These are phyloP conservation scores for Helotiales sp. DNA, from an alignment of 2,329 filamentous ascomycete species.

Conservation along the genomic window DNA sequence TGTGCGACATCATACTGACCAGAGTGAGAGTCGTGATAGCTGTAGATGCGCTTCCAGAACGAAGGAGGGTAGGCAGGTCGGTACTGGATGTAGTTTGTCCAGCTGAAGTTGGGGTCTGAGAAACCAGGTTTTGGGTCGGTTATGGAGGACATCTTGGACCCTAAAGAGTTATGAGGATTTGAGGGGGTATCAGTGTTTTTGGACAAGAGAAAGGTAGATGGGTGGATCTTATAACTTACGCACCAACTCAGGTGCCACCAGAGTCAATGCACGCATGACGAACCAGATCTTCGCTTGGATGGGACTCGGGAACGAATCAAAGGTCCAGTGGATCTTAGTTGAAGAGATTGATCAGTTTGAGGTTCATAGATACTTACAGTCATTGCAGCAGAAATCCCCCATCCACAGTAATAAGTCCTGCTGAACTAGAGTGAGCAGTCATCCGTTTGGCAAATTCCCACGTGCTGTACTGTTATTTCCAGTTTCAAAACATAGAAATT, in stretches of 20 bases:
- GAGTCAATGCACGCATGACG: background rate
- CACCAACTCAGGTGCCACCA: background rate
- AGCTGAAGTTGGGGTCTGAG: constrained; percentile 10
- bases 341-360: background rate
- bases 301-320: background rate
- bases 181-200: background rate
- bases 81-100: constrained; percentile 19
- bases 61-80: constrained; percentile 15
- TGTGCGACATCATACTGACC: constrained; percentile 14
- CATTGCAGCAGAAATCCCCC: too few relatives aligned
- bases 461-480: too few relatives aligned
- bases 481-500: too few relatives aligned
- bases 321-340: background rate
- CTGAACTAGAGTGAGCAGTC: too few relatives aligned
- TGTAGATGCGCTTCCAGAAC: constrained; percentile 17
- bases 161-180: background rate
- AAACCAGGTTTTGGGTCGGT: constrained; percentile 3
- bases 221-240: background rate
- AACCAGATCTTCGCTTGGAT: background rate
- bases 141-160: background rate
- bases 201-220: background rate
- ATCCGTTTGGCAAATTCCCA: too few relatives aligned
- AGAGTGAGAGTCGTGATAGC: constrained; percentile 10
- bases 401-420: too few relatives aligned
- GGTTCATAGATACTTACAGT: background rate